A percentile compares a stretch with the other conserved stretches of the same genome.
Evolutionary conservation across 495 filamentous ascomycete species (phyloP).

Genomic region (Entonaema liquescens): DNA sequence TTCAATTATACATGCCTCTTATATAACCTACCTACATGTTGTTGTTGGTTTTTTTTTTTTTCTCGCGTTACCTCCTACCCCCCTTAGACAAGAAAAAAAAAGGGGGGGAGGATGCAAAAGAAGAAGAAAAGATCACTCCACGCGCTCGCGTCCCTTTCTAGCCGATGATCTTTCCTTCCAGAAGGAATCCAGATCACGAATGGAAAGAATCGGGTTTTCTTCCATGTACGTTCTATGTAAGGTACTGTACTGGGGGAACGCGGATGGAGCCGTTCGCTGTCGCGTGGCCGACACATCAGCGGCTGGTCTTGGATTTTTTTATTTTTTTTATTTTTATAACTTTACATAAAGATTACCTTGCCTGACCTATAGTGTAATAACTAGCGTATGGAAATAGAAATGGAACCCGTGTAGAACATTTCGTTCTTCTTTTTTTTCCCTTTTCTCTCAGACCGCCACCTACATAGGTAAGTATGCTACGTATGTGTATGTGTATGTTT

Average conservation of each 20-base stretch:
- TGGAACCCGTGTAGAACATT: not conserved
- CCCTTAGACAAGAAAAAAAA: constrained; percentile 1
- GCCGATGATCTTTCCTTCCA: constrained; percentile 28
- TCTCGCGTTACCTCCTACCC: not conserved
- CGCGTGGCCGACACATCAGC: constrained; percentile 18
- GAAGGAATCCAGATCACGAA: constrained; percentile 24
- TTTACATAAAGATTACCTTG: too few species aligned
- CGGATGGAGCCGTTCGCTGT: constrained; percentile 21
- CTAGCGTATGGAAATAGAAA: not conserved
- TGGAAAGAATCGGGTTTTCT: not conserved
- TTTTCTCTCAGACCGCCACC: not conserved
- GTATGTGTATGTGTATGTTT: too few species aligned
- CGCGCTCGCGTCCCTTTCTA: constrained; percentile 1
- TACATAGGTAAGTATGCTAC: not conserved
- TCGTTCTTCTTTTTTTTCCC: not conserved
- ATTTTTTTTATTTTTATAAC: too few species aligned
- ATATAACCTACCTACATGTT: not conserved
- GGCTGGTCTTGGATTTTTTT: not conserved
- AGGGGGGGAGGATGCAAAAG: not conserved
- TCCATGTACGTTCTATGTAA: constrained; percentile 6
- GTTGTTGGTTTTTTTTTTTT: not conserved
- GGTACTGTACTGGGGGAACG: not conserved
- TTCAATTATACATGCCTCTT: not conserved
- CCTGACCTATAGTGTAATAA: too few species aligned
- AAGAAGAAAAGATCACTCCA: constrained; percentile 10